These are phyloP conservation scores for Zygosaccharomyces pseudobailii DNA, from an alignment of 1,139 yeast genomes.

Conservation along the genomic window DNA sequence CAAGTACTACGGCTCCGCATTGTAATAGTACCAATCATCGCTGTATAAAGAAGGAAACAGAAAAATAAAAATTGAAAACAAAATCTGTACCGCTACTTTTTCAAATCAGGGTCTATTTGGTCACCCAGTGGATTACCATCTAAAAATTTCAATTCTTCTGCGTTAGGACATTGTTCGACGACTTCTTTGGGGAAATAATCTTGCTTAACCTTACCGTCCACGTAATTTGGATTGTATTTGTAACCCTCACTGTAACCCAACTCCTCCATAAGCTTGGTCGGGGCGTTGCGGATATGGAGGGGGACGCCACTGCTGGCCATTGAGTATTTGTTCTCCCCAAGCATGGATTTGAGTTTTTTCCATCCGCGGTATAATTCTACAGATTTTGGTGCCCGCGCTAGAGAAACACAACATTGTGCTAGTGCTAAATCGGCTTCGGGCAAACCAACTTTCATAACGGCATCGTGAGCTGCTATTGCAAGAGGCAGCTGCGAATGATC, in stretches of 20 bases:
- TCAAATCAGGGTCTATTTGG: constrained; percentile 35
- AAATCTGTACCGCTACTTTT: constrained; percentile 4
- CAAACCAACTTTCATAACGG: constrained; percentile 88
- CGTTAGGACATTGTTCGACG: constrained; percentile 29
- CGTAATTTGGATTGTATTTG: constrained; percentile 79
- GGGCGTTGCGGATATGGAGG: constrained; percentile 85
- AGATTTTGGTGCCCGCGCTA: constrained; percentile 82
- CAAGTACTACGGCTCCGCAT: constrained; percentile 51
- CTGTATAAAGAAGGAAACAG: constrained; percentile 2
- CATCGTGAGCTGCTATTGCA: constrained; percentile 79
- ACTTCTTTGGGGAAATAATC: constrained; percentile 58
- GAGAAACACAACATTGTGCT: constrained; percentile 87
- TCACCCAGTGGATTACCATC: constrained; percentile 43
- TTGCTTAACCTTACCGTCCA: constrained; percentile 69
- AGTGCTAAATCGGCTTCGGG: constrained; percentile 91
- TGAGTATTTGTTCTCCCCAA: constrained; percentile 55
- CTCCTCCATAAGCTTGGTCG: constrained; percentile 83
- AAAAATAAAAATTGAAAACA: not conserved
- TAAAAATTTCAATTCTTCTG: constrained; percentile 32
- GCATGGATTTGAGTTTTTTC: constrained; percentile 54
- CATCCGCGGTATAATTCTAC: constrained; percentile 80
- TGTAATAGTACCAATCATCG: constrained; percentile 27
- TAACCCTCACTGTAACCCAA: constrained; percentile 80
- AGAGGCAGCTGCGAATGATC: constrained; percentile 85
- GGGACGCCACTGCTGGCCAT: constrained; percentile 65